These are phyloP conservation scores for Geranomyces variabilis DNA, from an alignment of 192 early-diverging fungal species.

Conservation along the genomic window DNA sequence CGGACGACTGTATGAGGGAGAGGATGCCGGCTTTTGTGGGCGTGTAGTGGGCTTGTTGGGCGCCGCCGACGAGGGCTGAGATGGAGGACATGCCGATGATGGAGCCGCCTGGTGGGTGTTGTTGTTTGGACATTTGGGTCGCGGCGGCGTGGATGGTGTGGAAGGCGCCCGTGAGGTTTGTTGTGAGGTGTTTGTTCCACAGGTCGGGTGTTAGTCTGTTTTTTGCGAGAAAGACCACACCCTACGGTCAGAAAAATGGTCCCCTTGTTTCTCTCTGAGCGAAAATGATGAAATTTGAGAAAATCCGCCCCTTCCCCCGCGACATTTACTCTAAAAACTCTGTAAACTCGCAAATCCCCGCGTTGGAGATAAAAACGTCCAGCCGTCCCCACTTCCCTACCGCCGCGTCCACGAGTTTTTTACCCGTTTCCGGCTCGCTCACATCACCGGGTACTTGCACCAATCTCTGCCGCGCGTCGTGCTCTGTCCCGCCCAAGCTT, in stretches of 20 bases:
- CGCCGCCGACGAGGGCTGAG: not conserved
- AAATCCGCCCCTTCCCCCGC: not conserved
- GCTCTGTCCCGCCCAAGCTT: not conserved
- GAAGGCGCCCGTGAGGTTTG: slow-evolving; percentile 1
- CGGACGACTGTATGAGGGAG: not conserved
- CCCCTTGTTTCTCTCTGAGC: too few species aligned
- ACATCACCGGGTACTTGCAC: not conserved
- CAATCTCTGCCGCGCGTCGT: not conserved
- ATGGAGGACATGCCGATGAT: not conserved
- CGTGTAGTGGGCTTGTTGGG: not conserved
- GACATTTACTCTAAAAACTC: not conserved
- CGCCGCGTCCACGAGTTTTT: not conserved
- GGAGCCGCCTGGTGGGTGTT: not conserved
- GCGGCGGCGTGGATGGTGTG: slow-evolving; percentile 7
- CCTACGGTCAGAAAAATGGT: too few species aligned
- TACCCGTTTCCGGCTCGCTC: not conserved
- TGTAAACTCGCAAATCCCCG: slow-evolving; percentile 3
- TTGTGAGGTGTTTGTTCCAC: not conserved
- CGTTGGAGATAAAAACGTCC: not conserved
- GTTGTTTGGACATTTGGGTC: not conserved
- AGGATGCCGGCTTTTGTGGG: not conserved
- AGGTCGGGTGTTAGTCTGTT: not conserved
- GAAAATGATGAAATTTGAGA: too few species aligned
- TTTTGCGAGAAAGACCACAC: too few species aligned
- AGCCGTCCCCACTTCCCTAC: not conserved